Base-by-base conservation (phyloP, 2,329 filamentous ascomycete species). In the Claviceps purpurea region DNA sequence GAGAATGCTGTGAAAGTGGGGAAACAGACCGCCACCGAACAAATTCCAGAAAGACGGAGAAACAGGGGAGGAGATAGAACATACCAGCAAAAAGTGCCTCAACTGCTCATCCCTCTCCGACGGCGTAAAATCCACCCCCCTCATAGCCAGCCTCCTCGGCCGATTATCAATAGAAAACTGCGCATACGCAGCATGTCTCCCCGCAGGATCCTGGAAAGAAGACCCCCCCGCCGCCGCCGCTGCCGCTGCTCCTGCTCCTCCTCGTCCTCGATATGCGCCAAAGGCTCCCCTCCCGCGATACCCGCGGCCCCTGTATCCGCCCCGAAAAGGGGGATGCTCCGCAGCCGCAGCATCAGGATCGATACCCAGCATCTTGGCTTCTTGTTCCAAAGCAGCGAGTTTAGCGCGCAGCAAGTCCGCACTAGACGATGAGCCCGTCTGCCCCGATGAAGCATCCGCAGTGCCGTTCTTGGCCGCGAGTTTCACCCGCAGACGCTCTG, bases 81-180 rank as follows among this genome's bases (percentile, higher is more conserved):
- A 67, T 70, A 85, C 82, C 56, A 88, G 72, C 22, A 91, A 75
- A 65, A 85, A 84, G 60, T 87, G 82, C 55, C 85, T 74, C 44
- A 91, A 70, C 30, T 75, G 73, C 65, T 89, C 86, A 57, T 89
- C 82, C 60, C 79, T 79, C 34, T 76, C 76, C 1, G 77, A 62
- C 14, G 73, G 73, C 3, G 81, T 80, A 61, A 84, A 81, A 65
- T 82, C 81, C 11, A 80, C 75, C 3, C 81, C 84, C 7, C 74
- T 73, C 24, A 91, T 68, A 5, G 77, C 75, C 10, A 93, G 71
- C 55, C 76, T 82, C 63, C 78, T 85, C 0, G 87, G 83, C 45
- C 87, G 75, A 63, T 90, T 89, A 61, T 93, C 87, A 22, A 93
- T 73, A 18, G 84, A 83, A 58, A 83, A 85, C 37, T 76, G 74